Evolutionary conservation across 1,284 basidiomycete genomes (phyloP), one percentile per base, ranked within the genome.

Genomic region (Veloboletus limbatus): DNA sequence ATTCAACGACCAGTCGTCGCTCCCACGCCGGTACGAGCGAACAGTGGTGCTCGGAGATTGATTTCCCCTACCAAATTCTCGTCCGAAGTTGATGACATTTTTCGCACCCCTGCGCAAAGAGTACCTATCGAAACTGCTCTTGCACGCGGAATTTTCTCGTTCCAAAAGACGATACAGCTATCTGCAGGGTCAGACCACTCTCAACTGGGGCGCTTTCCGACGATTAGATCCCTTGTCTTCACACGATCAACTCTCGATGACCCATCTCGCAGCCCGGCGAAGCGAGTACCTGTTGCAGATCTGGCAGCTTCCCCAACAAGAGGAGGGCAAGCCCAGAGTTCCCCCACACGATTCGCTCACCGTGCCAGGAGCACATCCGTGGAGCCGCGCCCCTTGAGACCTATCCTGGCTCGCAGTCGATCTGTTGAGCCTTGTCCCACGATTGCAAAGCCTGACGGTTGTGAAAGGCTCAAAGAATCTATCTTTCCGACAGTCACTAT

Each of bases 81-180:
- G 16, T 56, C 70, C 16, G 69, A 57, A 18, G 51, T 64, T 6
- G 63, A 72, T 34, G 71, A 76, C 33, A 60, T 68, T 11, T 55
- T 57, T 37, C 74, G 73, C 31, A 81, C 81, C 4, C 83, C 83
- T 32, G 82, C 83, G 5, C 75, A 77, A 38, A 74, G 83, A 49
- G 73, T 86, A 38, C 75, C 76, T 8, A 72, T 85, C 6, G 64
- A 72, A 25, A 66, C 78, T 50, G 76, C 75, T 2, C 62, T 79
- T 50, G 63, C 68, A 9, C 69, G 73, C 32, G 77, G 77, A 6
- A 72, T 71, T 43, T 57, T 76, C 20, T 80, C 79, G 4, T 68
- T 76, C 1, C 67, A 72, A 51, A 81, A 75, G 54, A 62, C 65
- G 10, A 55, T 59, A 25, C 69, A 68, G 43, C 43, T 48, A 42